Base-by-base conservation (phyloP, 1,284 basidiomycete species). In the Apiotrichum laibachii region DNA sequence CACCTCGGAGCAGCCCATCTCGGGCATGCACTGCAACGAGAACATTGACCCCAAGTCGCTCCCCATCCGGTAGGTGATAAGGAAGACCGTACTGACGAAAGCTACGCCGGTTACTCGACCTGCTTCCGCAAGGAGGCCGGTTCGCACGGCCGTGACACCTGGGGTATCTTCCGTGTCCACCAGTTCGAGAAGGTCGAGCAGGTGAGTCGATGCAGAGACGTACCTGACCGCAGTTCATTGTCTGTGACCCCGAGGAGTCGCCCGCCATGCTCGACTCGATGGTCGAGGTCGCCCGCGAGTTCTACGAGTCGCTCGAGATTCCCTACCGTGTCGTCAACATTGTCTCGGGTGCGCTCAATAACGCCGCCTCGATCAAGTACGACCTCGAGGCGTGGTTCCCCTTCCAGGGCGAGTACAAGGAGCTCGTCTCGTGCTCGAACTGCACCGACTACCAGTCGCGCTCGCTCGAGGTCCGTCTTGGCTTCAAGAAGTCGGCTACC, bases 361-460 rank as follows among this genome's bases (percentile, higher is more conserved):
- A 98, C 69, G 95, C 96, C 0, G 95, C 96, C 10, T 85, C 93
- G 56, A 92, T 95, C 82, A 99, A 99, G 82, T 93, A 88, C 76
- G 96, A 99, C 80, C 78, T 99, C 58, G 95, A 99, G 79, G 96
- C 95, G 50, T 99, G 92, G 92, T 99, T 99, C 85, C 95, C 95
- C 4, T 97, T 92, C 85, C 95, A 98, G 80, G 88, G 87, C 59
- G 88, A 84, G 64, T 93, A 95, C 83, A 99, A 99, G 83, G 95
- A 99, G 70, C 80, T 93, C 37, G 90, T 93, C 40, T 91, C 89
- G 67, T 91, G 89, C 74, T 91, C 89, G 72, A 94, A 93, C 77
- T 95, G 92, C 79, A 95, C 91, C 21, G 92, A 95, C 76, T 94
- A 94, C 77, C 91, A 55, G 53, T 88, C 88, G 68, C 85, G 93